These are phyloP conservation scores for Claviceps arundinis DNA, from an alignment of 2,329 filamentous ascomycete species.

Conservation along the genomic window DNA sequence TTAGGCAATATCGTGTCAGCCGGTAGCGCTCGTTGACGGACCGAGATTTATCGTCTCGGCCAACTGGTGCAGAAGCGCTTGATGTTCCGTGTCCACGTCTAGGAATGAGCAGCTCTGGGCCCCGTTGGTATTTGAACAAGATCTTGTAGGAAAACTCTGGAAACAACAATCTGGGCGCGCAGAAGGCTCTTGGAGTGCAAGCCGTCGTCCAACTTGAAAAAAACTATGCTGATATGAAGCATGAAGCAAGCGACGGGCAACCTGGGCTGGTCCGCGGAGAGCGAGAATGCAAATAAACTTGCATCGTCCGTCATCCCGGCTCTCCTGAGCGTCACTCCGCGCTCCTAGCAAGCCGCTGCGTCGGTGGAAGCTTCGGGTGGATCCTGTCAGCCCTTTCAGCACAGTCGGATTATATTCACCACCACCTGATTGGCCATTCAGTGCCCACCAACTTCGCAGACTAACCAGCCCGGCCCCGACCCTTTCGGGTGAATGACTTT, in stretches of 20 bases:
- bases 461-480: conserved; percentile 10
- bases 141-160: no score
- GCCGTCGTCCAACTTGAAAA: no score
- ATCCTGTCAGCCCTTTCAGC: conserved; percentile 2
- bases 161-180: no score
- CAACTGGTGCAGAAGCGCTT: no score
- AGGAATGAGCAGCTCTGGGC: no score
- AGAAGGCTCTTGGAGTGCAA: no score
- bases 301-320: not conserved
- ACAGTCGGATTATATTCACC: conserved; percentile 8
- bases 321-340: conserved; percentile 6
- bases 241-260: no score
- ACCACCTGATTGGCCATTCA: conserved; percentile 7
- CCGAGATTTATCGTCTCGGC: no score
- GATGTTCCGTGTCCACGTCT: no score
- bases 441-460: conserved; percentile 1
- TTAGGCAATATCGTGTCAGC: not conserved
- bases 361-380: not conserved
- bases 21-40: no score
- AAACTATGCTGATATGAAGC: no score
- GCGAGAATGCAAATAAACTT: not conserved
- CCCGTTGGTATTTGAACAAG: no score
- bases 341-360: not conserved
- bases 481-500: conserved; percentile 1
- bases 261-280: not conserved